These are phyloP conservation scores for Selenicereus undatus DNA, from an alignment of 148 eudicot genomes.

Conservation along the genomic window DNA sequence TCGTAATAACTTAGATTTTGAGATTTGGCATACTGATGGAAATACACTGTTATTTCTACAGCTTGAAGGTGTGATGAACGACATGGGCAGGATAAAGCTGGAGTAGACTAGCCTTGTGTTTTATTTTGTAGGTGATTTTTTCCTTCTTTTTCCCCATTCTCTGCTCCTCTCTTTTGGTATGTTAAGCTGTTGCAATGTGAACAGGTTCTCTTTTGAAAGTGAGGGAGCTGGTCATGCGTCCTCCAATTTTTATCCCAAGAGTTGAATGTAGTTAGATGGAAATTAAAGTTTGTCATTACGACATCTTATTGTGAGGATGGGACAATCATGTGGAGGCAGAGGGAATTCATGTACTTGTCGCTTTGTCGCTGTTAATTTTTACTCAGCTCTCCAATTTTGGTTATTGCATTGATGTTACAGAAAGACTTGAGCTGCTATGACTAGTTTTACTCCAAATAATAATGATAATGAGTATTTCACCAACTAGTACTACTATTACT, in stretches of 20 bases:
- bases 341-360: too few relatives aligned
- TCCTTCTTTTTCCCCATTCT: too few relatives aligned
- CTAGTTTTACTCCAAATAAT: too few relatives aligned
- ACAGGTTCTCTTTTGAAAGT: neutral
- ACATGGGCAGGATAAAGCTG: slow-evolving; percentile 76
- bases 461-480: too few relatives aligned
- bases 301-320: neutral
- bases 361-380: too few relatives aligned
- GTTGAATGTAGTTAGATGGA: neutral
- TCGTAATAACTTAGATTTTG: neutral
- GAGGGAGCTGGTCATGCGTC: neutral
- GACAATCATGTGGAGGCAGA: too few relatives aligned
- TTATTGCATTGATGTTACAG: too few relatives aligned
- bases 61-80: slow-evolving; percentile 86
- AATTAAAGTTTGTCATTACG: neutral
- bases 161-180: neutral
- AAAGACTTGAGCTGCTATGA: too few relatives aligned
- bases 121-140: slow-evolving; percentile 1
- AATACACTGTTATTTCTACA: slow-evolving; percentile 26
- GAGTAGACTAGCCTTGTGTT: slow-evolving; percentile 37
- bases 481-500: too few relatives aligned
- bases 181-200: neutral
- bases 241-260: neutral
- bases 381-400: too few relatives aligned
- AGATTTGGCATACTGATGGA: neutral